Conservation (phyloP, 495 filamentous ascomycete genomes). For the Cercophora newfieldiana region DNA sequence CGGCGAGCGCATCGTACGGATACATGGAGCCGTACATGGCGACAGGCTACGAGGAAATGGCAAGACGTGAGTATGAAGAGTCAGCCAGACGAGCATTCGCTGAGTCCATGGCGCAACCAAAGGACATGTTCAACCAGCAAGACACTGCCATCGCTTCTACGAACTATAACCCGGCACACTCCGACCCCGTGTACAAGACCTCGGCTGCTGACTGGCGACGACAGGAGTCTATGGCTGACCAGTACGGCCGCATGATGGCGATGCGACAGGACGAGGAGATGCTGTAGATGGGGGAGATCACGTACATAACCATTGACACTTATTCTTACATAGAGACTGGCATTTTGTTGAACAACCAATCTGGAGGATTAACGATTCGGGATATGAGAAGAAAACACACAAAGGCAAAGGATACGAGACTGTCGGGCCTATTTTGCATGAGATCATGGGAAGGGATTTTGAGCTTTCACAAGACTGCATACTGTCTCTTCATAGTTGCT, state of each 20-base stretch:
- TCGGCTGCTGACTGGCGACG: slow-evolving; percentile 44
- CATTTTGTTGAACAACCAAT: background rate
- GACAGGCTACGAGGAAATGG: slow-evolving; percentile 61
- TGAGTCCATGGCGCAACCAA: slow-evolving; percentile 36
- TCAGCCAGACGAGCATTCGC: slow-evolving; percentile 38
- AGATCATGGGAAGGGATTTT: background rate
- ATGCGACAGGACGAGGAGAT: slow-evolving; percentile 39
- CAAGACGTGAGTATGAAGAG: slow-evolving; percentile 52
- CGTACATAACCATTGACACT: background rate
- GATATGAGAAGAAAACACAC: background rate
- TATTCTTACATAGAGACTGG: background rate
- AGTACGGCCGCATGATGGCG: slow-evolving; percentile 55
- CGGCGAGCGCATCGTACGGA: slow-evolving; percentile 15
- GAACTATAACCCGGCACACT: slow-evolving; percentile 53
- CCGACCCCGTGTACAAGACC: slow-evolving; percentile 62
- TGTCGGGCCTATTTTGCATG: background rate
- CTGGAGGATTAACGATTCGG: background rate
- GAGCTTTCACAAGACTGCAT: background rate
- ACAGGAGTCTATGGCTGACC: slow-evolving; percentile 58
- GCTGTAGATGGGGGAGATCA: slow-evolving; percentile 15
- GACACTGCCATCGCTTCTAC: slow-evolving; percentile 40
- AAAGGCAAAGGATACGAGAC: background rate
- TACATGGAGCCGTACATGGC: slow-evolving; percentile 69
- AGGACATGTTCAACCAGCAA: slow-evolving; percentile 41
- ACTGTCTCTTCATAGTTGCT: background rate